Base-by-base conservation (phyloP, 164 flowering plant species). In the Dillenia suffruticosa region DNA sequence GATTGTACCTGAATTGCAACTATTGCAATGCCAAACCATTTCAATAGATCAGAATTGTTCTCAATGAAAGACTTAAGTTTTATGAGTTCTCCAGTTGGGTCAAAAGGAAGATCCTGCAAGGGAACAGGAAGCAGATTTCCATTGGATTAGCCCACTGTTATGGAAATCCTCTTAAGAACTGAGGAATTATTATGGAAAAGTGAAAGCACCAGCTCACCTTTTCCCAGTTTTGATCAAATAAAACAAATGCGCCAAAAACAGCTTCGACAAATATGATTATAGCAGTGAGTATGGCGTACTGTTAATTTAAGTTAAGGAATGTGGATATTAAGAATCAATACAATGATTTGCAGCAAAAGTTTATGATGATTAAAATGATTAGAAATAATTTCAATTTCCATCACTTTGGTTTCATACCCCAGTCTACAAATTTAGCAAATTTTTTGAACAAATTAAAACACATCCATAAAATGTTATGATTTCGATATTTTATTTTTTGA, bases 51-150 rank as follows among this genome's bases (percentile, higher is more conserved):
- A 57, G 64, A 58, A 67, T 88, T 84, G 9, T 74, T 67, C 57
- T 79, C 76, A 61, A 91, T 72, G 57, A 91, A 91, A 46, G 68
- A 58, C 24, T 74, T 72, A 46, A 88, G 64, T 44, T 63, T 80
- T 9, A 81, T 76, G 68, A 88, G 82, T 72, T 87, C 84, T 64
- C 93, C 97, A 57, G 97, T 91, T 44, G 96, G 83, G 63, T 91
- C 96, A 68, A 49, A 59, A 61, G 97, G 97, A 74, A 90, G 78
- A 72, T 82, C 92, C 97, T 90, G 76, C 15, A 10, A 49, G 68
- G 54, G 54, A 16, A 44, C 49, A 47, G 4, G 17, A 16, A 65
- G 63, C 47, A 63, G 15, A 19, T 16, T 47, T 46, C 14, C 12
- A 11, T 48, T 45, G 1, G 54, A 26, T 19, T 45, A 17, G 16